These are phyloP conservation scores for Puccinia coronata DNA, from an alignment of 1,284 basidiomycete genomes.

Conservation along the genomic window DNA sequence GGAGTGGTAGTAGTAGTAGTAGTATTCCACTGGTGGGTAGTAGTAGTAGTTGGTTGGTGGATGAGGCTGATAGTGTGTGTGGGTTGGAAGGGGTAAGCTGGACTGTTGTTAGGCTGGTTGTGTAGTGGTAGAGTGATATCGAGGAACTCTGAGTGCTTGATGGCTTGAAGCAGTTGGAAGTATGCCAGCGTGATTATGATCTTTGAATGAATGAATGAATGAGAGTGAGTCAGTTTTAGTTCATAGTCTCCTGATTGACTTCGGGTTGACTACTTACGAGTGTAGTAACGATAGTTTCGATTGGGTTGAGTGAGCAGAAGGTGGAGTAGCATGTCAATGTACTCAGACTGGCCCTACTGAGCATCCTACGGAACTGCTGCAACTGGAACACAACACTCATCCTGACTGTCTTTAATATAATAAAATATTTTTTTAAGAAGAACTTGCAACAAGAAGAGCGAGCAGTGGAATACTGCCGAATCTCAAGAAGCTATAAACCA, in stretches of 20 bases:
- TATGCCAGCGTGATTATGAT: slow-evolving; percentile 59
- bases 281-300: slow-evolving; percentile 43
- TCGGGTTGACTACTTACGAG: slow-evolving; percentile 19
- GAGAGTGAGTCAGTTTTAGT: too few relatives aligned
- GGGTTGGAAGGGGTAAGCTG: slow-evolving; percentile 10
- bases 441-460: too few relatives aligned
- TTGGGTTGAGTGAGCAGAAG: slow-evolving; percentile 41
- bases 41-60: background rate
- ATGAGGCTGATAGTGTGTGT: background rate
- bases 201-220: too few relatives aligned
- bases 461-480: too few relatives aligned
- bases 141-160: slow-evolving; percentile 57
- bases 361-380: too few relatives aligned
- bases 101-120: too few relatives aligned
- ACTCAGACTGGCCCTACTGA: slow-evolving; percentile 4
- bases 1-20: background rate
- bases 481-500: too few relatives aligned
- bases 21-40: background rate
- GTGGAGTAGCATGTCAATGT: background rate
- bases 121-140: slow-evolving; percentile 16
- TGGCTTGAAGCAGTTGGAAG: slow-evolving; percentile 58
- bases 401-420: too few relatives aligned
- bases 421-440: too few relatives aligned
- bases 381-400: too few relatives aligned
- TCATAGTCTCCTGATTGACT: too few relatives aligned